phyloP scores from a whole-genome alignment of 2,329 filamentous ascomycete genomes.

The Microsporum ferrugineum region DNA sequence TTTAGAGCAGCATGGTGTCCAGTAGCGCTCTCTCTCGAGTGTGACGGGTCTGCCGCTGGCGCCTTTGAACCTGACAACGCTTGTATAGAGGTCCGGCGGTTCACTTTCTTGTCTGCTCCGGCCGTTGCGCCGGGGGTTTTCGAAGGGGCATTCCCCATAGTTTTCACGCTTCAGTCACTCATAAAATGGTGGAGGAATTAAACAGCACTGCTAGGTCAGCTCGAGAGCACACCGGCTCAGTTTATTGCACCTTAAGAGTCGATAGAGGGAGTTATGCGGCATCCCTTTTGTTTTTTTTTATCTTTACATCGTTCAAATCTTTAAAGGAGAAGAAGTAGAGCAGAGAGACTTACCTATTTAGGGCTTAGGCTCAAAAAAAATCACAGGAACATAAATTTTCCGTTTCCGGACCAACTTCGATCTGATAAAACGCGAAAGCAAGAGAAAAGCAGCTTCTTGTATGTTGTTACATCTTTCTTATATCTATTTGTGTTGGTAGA shows the following conservation, averaged over 20 bases:
- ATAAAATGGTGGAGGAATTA: background rate
- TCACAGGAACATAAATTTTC: background rate
- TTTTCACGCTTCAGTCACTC: slow-evolving; percentile 8
- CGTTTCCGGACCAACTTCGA: background rate
- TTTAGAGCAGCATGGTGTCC: slow-evolving; percentile 28
- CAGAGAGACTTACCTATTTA: background rate
- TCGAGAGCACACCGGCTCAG: background rate
- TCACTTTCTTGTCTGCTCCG: slow-evolving; percentile 29
- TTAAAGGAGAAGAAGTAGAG: background rate
- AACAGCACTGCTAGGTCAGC: background rate
- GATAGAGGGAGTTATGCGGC: background rate
- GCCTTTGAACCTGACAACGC: slow-evolving; percentile 30
- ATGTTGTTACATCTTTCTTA: background rate
- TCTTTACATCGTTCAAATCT: background rate
- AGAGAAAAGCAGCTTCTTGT: background rate
- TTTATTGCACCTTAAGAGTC: background rate
- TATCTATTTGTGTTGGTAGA: too few relatives aligned
- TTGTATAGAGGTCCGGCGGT: slow-evolving; percentile 32
- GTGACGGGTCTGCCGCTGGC: slow-evolving; percentile 33
- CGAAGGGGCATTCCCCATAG: slow-evolving; percentile 41
- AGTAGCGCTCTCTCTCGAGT: slow-evolving; percentile 33
- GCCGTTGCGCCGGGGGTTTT: slow-evolving; percentile 29
- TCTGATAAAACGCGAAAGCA: background rate
- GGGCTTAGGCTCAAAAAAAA: background rate
- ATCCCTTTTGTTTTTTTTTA: background rate